A percentile compares a stretch with the other conserved stretches of the same genome.
These are phyloP conservation scores for Aspergillus ostianus DNA, from an alignment of 495 filamentous ascomycete species.

Conservation along the genomic window DNA sequence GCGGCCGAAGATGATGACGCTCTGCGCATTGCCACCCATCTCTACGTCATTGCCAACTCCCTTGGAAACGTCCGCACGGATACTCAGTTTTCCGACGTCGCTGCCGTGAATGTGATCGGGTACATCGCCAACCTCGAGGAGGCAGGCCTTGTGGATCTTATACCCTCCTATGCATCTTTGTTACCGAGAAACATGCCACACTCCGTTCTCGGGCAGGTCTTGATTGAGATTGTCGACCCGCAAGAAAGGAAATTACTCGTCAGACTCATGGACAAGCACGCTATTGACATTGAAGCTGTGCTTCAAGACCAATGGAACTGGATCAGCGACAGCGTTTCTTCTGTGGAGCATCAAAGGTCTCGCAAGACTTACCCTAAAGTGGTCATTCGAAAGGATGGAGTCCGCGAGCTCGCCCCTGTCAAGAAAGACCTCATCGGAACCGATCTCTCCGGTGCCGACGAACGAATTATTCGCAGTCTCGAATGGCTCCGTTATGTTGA, in stretches of 20 bases:
- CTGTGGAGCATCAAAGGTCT: slow-evolving; percentile 32
- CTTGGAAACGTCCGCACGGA: slow-evolving; percentile 37
- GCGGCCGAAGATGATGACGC: slow-evolving; percentile 42
- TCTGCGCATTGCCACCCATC: slow-evolving; percentile 45
- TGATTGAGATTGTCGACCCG: slow-evolving; percentile 63
- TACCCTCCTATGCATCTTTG: slow-evolving; percentile 83
- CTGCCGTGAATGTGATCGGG: slow-evolving; percentile 55
- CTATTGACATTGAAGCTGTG: slow-evolving; percentile 52
- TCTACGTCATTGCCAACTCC: slow-evolving; percentile 45
- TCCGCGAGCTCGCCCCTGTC: slow-evolving; percentile 37
- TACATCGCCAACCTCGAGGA: slow-evolving; percentile 78
- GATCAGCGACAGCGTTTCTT: slow-evolving; percentile 34
- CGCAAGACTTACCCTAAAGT: slow-evolving; percentile 34
- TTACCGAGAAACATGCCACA: slow-evolving; percentile 52
- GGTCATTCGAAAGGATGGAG: slow-evolving; percentile 32
- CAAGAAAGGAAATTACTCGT: slow-evolving; percentile 48
- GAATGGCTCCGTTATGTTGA: slow-evolving; percentile 81
- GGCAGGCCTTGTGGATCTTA: slow-evolving; percentile 65
- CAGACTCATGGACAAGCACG: slow-evolving; percentile 51
- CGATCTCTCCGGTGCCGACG: slow-evolving; percentile 58
- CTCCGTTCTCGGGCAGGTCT: slow-evolving; percentile 46
- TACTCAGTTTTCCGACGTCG: slow-evolving; percentile 29
- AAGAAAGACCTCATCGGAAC: slow-evolving; percentile 66
- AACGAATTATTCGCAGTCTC: slow-evolving; percentile 70
- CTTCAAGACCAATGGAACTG: slow-evolving; percentile 55